These are phyloP conservation scores for Ophiorrhiza pumila DNA, from an alignment of 257 asterid genomes.

Conservation along the genomic window DNA sequence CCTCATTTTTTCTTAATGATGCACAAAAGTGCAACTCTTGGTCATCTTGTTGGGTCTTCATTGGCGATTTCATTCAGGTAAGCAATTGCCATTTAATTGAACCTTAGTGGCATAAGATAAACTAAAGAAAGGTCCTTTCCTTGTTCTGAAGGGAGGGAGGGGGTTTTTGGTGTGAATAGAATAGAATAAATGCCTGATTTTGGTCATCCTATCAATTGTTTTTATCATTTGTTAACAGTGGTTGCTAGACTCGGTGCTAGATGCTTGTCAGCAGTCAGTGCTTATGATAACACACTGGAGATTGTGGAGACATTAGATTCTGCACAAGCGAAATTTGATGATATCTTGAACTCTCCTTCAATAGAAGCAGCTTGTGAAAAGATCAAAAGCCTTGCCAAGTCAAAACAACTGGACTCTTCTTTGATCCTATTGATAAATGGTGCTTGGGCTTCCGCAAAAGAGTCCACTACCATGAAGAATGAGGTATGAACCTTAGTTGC, in stretches of 20 bases:
- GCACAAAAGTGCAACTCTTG: not conserved
- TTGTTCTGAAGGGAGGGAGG: not conserved
- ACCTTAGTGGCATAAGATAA: not conserved
- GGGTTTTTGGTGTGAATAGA: not conserved
- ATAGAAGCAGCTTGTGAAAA: slow-evolving; percentile 81
- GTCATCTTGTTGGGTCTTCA: not conserved
- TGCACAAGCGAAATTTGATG: slow-evolving; percentile 87
- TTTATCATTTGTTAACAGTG: slow-evolving; percentile 45
- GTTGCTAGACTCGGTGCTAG: slow-evolving; percentile 83
- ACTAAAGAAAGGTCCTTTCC: not conserved
- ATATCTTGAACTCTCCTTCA: slow-evolving; percentile 75
- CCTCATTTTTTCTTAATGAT: not conserved
- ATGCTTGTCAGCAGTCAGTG: slow-evolving; percentile 89
- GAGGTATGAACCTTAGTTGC: slow-evolving; percentile 47
- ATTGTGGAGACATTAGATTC: slow-evolving; percentile 75
- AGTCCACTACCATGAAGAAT: slow-evolving; percentile 70
- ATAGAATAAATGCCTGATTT: not conserved
- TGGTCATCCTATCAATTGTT: not conserved
- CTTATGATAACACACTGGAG: slow-evolving; percentile 85
- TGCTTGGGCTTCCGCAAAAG: slow-evolving; percentile 90
- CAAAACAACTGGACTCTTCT: slow-evolving; percentile 87
- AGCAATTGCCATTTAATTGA: not conserved
- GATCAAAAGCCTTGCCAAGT: slow-evolving; percentile 79
- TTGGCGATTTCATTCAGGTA: not conserved
- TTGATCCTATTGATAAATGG: slow-evolving; percentile 81